phyloP scores from a whole-genome alignment of 1,284 basidiomycete species.

The Cryptococcus maquisensis region DNA sequence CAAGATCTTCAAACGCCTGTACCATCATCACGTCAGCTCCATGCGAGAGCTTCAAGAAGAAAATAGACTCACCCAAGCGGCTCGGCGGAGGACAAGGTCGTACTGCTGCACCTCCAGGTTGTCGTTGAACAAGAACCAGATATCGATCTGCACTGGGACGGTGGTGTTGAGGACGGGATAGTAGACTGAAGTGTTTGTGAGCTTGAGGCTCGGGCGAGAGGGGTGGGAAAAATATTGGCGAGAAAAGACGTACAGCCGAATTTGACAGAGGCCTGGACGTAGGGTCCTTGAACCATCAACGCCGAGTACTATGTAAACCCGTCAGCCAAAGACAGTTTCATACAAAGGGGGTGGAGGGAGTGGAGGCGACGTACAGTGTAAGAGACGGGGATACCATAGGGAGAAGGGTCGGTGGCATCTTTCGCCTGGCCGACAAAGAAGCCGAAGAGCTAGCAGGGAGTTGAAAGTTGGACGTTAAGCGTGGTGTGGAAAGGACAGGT shows the following conservation, averaged over 20 bases:
- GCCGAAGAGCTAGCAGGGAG: slow-evolving; percentile 16
- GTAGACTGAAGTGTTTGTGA: slow-evolving; percentile 3
- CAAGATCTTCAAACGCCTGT: slow-evolving; percentile 18
- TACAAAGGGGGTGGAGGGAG: neutral
- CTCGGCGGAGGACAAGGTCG: slow-evolving; percentile 21
- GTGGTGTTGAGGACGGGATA: slow-evolving; percentile 14
- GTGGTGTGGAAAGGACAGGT: no score
- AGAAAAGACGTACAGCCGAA: slow-evolving; percentile 16
- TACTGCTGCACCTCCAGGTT: slow-evolving; percentile 17
- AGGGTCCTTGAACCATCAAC: slow-evolving; percentile 15
- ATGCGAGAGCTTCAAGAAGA: neutral
- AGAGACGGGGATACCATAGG: slow-evolving; percentile 16
- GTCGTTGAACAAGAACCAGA: slow-evolving; percentile 18
- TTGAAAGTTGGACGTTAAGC: no score
- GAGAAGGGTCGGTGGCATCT: slow-evolving; percentile 13
- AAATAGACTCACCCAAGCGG: slow-evolving; percentile 19
- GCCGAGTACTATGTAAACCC: slow-evolving; percentile 5
- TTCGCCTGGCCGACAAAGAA: slow-evolving; percentile 17
- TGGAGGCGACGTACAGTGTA: slow-evolving; percentile 20
- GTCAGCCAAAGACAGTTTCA: neutral
- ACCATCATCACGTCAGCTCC: neutral
- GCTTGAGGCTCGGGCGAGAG: neutral
- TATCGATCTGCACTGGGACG: slow-evolving; percentile 20
- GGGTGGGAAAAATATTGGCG: neutral
- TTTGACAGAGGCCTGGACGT: slow-evolving; percentile 13